These are phyloP conservation scores for Lipomyces yamadae DNA, from an alignment of 805 yeast species.

Conservation along the genomic window DNA sequence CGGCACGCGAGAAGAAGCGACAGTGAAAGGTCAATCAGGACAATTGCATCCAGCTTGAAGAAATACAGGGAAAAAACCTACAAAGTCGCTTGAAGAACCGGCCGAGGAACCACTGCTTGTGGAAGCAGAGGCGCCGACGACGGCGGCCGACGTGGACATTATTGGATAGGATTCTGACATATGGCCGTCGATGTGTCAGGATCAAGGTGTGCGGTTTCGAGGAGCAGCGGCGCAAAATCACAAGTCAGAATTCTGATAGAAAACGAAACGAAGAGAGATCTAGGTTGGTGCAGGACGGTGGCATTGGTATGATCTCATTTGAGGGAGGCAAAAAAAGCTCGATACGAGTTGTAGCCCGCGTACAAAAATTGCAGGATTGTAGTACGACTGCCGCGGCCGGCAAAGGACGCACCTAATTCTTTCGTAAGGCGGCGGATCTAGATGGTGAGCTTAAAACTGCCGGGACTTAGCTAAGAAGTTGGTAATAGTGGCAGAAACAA, in stretches of 20 bases:
- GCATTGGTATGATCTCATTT: not conserved
- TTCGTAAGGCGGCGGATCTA: constrained; percentile 4
- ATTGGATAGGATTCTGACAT: not conserved
- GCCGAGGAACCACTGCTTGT: constrained; percentile 19
- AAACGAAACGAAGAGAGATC: constrained; percentile 14
- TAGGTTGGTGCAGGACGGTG: not conserved
- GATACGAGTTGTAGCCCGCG: not conserved
- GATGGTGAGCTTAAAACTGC: not conserved
- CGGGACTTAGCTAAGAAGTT: not conserved
- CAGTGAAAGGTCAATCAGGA: not conserved
- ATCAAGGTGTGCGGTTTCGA: not conserved
- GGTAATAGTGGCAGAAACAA: not conserved
- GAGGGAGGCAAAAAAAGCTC: no score
- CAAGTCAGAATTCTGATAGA: not conserved
- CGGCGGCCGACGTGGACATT: constrained; percentile 1
- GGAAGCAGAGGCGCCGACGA: constrained; percentile 22
- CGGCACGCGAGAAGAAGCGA: not conserved
- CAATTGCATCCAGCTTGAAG: not conserved
- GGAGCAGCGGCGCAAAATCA: not conserved
- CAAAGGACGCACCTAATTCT: not conserved
- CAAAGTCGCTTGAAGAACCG: constrained; percentile 38
- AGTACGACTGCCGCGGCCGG: not conserved
- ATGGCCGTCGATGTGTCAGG: not conserved
- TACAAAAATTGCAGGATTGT: not conserved
- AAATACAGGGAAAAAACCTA: constrained; percentile 18